Base-by-base conservation (phyloP, 352 stramenopile genomes). In the Globisporangium echinulatum region DNA sequence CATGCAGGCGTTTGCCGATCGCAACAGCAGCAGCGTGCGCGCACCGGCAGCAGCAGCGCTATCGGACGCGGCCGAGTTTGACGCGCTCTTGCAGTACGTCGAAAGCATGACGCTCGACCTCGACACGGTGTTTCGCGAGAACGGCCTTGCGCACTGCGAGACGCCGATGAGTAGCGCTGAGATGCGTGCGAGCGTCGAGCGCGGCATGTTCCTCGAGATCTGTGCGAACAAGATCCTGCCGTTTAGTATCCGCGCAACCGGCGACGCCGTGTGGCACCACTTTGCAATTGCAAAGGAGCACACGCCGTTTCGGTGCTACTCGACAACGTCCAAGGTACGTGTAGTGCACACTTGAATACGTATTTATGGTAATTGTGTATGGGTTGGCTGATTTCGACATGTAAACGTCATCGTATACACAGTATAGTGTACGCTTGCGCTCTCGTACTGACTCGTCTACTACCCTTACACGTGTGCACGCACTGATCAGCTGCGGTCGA, bases 91-190 rank as follows among this genome's bases (percentile, higher is more conserved):
- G 4, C 36, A 46, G 4, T 63, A 62, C 5, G 61, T 83, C 25
- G 70, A 83, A 54, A 61, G 58, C 0, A 64, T 73, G 49, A 74
- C 71, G 52, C 58, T 68, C 17, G 71, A 83, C 59, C 62, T 72
- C 3, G 65, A 69, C 33, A 56, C 44, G 36, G 68, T 77, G 5
- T 77, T 80, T 33, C 17, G 52, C 10, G 55, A 56, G 3, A 67
- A 58, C 19, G 59, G 64, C 0, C 52, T 64, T 15, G 59, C 52
- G 9, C 54, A 48, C 17, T 59, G 17, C 54, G 52, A 48, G 17
- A 48, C n/a, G 42, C 39, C 42, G n/a, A 42, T 42, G 37, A 50
- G 40, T 5, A 5, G 17, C 17, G 17, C 17, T 19, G 17, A 19
- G 17, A 25, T 7, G 54, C 54, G 54, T 42, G 37, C 36, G 13